These are phyloP conservation scores for Pythium chondricola DNA, from an alignment of 352 stramenopile species.

Conservation along the genomic window DNA sequence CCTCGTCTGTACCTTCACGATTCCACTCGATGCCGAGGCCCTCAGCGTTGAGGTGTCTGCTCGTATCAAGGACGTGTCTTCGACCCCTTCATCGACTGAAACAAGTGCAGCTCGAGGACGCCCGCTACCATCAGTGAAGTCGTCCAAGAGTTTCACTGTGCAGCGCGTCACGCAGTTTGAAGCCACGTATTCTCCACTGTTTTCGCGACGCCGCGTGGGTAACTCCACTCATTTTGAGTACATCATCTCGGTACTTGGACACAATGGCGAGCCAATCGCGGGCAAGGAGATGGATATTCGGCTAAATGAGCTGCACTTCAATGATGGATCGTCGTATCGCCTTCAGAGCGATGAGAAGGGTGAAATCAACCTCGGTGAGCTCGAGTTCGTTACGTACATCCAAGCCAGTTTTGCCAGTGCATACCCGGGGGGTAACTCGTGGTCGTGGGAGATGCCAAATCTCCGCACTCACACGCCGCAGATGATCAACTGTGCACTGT, in stretches of 20 bases:
- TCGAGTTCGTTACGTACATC: constrained; percentile 19
- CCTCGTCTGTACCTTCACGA: background rate
- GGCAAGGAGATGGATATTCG: constrained; percentile 18
- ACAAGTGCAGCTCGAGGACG: background rate
- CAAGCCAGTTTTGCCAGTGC: constrained; percentile 9
- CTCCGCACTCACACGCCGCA: constrained; percentile 4
- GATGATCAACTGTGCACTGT: constrained; percentile 25
- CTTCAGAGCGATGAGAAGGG: constrained; percentile 29
- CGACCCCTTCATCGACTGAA: background rate
- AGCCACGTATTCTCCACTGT: constrained; percentile 30
- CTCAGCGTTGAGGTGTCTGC: constrained; percentile 21
- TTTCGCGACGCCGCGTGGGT: constrained; percentile 17
- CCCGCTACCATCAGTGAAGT: constrained; percentile 23
- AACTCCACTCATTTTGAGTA: constrained; percentile 16
- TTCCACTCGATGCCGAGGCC: constrained; percentile 3
- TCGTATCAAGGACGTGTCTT: constrained; percentile 1
- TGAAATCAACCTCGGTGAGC: constrained; percentile 32
- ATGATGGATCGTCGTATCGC: constrained; percentile 3
- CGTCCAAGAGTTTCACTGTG: constrained; percentile 28
- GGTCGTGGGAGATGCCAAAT: constrained; percentile 44
- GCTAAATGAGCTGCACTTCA: constrained; percentile 26
- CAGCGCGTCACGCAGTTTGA: constrained; percentile 30
- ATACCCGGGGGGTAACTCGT: constrained; percentile 7
- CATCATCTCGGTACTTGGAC: constrained; percentile 29
- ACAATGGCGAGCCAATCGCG: constrained; percentile 42